These are phyloP conservation scores for Incumbomyces delicatus DNA, from an alignment of 2,329 filamentous ascomycete species.

Conservation along the genomic window DNA sequence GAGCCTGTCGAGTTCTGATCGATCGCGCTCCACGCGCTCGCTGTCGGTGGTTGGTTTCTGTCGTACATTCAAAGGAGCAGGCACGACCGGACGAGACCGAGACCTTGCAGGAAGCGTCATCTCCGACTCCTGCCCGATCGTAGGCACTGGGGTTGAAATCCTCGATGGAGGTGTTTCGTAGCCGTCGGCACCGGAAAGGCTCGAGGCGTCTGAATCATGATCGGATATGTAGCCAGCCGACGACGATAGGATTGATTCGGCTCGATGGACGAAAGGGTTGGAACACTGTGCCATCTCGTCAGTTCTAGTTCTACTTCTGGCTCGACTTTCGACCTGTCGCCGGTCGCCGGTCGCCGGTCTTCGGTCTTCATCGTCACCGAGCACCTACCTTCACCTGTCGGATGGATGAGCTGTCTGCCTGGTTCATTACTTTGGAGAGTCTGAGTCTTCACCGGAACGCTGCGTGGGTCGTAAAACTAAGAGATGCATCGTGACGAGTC, in stretches of 20 bases:
- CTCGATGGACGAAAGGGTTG: slow-evolving; percentile 34
- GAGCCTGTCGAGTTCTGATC: slow-evolving; percentile 23
- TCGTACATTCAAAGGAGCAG: slow-evolving; percentile 16
- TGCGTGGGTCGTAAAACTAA: slow-evolving; percentile 12
- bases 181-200: slow-evolving; percentile 27
- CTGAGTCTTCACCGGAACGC: slow-evolving; percentile 6
- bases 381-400: slow-evolving; percentile 31
- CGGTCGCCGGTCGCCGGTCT: neutral
- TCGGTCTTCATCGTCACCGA: slow-evolving; percentile 9
- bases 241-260: slow-evolving; percentile 37
- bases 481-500: slow-evolving; percentile 15
- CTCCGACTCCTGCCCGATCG: slow-evolving; percentile 15
- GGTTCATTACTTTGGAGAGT: slow-evolving; percentile 24
- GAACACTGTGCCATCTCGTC: slow-evolving; percentile 25
- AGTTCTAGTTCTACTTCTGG: neutral
- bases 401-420: slow-evolving; percentile 22
- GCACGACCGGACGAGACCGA: slow-evolving; percentile 11
- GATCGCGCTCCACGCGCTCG: slow-evolving; percentile 22
- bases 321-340: too few species aligned
- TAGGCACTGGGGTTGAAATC: slow-evolving; percentile 18
- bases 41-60: slow-evolving; percentile 6
- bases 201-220: slow-evolving; percentile 28
- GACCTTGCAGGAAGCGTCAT: slow-evolving; percentile 19
- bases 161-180: slow-evolving; percentile 37
- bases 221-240: slow-evolving; percentile 40